Percentiles rank a stretch among this genome's conserved stretches.
Conservation (phyloP, 352 stramenopile genomes). For the Globisporangium yorkense region DNA sequence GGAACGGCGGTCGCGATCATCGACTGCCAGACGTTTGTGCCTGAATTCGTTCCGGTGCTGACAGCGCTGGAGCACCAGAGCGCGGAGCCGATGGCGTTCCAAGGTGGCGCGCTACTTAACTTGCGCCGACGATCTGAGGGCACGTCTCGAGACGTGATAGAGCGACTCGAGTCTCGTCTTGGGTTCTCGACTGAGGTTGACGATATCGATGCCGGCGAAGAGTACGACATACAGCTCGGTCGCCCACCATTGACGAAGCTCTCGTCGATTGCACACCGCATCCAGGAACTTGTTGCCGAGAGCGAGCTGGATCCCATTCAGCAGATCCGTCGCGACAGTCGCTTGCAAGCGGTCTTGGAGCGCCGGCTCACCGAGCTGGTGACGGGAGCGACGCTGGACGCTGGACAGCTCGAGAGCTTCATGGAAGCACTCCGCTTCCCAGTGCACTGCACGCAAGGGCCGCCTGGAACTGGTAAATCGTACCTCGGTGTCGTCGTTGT, state of each 20-base stretch:
- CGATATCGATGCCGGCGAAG: conserved; percentile 8
- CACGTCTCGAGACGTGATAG: background rate
- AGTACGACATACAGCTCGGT: background rate
- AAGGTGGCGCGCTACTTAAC: conserved; percentile 70
- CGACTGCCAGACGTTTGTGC: conserved; percentile 84
- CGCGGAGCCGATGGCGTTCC: conserved; percentile 67
- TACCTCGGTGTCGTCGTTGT: conserved; percentile 86
- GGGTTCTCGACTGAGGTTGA: background rate
- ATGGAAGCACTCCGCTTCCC: conserved; percentile 60
- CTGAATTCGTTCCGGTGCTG: conserved; percentile 83
- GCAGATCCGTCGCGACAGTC: conserved; percentile 65
- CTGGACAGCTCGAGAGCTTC: conserved; percentile 71
- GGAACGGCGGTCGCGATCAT: conserved; percentile 71
- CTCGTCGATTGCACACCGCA: background rate
- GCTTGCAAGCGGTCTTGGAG: conserved; percentile 29
- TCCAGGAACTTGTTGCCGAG: conserved; percentile 31
- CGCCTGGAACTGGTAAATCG: conserved; percentile 85
- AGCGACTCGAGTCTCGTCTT: too few relatives aligned
- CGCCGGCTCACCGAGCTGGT: conserved; percentile 36
- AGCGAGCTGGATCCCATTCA: conserved; percentile 71
- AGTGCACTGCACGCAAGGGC: conserved; percentile 87
- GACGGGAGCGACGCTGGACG: conserved; percentile 47
- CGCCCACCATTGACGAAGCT: background rate
- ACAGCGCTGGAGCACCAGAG: conserved; percentile 73
- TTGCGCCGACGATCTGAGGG: conserved; percentile 17